Base-by-base conservation (phyloP, 148 eudicot species). In the Silene latifolia region DNA sequence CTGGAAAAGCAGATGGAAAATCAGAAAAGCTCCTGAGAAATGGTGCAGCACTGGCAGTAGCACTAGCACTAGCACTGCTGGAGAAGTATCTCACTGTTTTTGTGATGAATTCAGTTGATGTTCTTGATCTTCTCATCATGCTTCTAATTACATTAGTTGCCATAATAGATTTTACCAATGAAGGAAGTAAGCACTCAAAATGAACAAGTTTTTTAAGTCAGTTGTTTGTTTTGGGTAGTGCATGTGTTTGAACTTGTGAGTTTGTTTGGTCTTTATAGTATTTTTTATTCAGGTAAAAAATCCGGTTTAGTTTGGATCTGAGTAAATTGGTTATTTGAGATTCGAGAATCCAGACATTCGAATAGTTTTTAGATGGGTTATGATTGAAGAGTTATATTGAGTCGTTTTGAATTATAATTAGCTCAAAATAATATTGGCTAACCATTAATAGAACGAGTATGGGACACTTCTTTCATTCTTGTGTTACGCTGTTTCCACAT, bases 1-100 rank as follows among this genome's bases (percentile, higher is more conserved):
- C 84, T 64, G 82, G 88, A 60, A 86, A 85, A 81, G 74, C 53
- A 76, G 65, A 67, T 85, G 89, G 81, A 2, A 88, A 46, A 57
- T 61, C 58, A 54, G 73, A 20, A 58, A 67, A 69, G 79, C 10
- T 27, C 29, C 29, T 27, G 29, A 23, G 23, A 29, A 23, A 2
- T 24, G 27, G 13, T 29, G 69, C 25, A 51, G 67, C 56, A 51
- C 3, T 4, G 1, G 54, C 54, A 48, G 17, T 14, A 12, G 54
- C 3, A 48, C 4, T n/a, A n/a, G n/a, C n/a, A n/a, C n/a, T 14
- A 15, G 17, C 8, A 51, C 12, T 65, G 48, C 15, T 67, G 5
- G 77, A 60, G 4, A 72, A 67, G 29, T 72, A 66, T 72, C 77
- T 76, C 17, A 60, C 14, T 64, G 63, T 72, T 76, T 39, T 73